A percentile compares a stretch with the other conserved stretches of the same genome.
Conservation (phyloP, 805 yeast genomes). For the Metschnikowia kunwiensis region DNA sequence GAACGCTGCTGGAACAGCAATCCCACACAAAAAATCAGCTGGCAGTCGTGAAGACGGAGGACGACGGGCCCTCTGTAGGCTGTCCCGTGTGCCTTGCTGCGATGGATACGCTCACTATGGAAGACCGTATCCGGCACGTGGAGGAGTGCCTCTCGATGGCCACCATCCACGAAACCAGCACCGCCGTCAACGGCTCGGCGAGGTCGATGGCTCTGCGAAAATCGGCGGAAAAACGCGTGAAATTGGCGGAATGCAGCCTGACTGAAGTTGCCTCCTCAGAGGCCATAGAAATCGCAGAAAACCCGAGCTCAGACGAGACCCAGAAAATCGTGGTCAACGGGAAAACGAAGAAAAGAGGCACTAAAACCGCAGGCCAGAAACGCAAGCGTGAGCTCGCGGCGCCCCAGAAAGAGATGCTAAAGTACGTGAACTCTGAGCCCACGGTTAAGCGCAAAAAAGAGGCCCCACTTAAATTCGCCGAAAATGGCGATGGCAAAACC, state of each 20-base stretch:
- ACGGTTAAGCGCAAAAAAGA: slow-evolving; percentile 9
- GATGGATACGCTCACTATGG: slow-evolving; percentile 37
- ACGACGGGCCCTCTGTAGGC: neutral
- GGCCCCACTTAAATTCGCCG: slow-evolving; percentile 12
- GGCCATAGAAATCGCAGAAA: neutral
- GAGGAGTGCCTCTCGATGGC: slow-evolving; percentile 46
- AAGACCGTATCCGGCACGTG: slow-evolving; percentile 51
- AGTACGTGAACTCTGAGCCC: slow-evolving; percentile 11
- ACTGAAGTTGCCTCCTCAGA: neutral
- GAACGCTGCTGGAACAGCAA: neutral
- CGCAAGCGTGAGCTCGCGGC: slow-evolving; percentile 10
- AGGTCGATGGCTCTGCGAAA: neutral
- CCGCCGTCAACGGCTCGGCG: neutral
- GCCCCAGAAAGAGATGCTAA: slow-evolving; percentile 12
- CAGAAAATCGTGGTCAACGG: slow-evolving; percentile 12
- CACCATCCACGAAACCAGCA: slow-evolving; percentile 26
- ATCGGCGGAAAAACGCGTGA: neutral
- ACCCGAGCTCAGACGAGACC: slow-evolving; percentile 8
- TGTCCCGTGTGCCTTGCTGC: slow-evolving; percentile 55
- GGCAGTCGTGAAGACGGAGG: no score
- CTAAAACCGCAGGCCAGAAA: neutral
- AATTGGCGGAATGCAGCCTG: neutral
- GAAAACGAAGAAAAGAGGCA: neutral
- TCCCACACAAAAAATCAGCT: no score
- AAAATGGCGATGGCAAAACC: neutral